Evolutionary conservation across 306 rosid genomes (phyloP).

Genomic region (Gastrolobium villosum): DNA sequence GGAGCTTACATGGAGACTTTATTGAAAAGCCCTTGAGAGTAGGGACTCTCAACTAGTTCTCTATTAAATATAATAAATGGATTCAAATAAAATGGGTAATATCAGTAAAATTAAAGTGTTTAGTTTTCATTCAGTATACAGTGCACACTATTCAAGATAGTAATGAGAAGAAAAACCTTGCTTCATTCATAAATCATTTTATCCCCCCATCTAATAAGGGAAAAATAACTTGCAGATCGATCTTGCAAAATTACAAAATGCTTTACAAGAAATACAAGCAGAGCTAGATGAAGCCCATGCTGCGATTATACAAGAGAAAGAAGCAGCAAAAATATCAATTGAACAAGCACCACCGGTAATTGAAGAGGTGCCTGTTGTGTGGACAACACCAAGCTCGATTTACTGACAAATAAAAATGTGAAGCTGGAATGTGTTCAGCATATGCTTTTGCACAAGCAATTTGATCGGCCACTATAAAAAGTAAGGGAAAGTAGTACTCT

Average conservation of each 20-base stretch:
- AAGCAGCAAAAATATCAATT: constrained; percentile 86
- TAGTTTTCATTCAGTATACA: constrained; percentile 20
- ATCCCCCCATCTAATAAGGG: constrained; percentile 31
- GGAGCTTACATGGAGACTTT: constrained; percentile 86
- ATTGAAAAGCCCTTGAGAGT: constrained; percentile 87
- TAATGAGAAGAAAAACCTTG: constrained; percentile 32
- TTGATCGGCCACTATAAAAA: too few species aligned
- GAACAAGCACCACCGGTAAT: constrained; percentile 89
- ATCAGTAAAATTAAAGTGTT: constrained; percentile 16
- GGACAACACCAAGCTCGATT: constrained; percentile 76
- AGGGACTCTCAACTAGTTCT: constrained; percentile 44
- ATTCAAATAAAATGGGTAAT: constrained; percentile 16
- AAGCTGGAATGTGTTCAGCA: too few species aligned
- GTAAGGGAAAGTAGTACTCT: too few species aligned
- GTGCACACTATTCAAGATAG: constrained; percentile 1
- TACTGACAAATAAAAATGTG: constrained; percentile 70
- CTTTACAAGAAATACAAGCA: constrained; percentile 74
- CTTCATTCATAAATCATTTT: constrained; percentile 21
- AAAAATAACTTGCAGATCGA: constrained; percentile 62
- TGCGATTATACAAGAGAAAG: constrained; percentile 75
- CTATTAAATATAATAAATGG: constrained; percentile 20
- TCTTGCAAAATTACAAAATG: constrained; percentile 67
- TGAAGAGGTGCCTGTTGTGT: constrained; percentile 86
- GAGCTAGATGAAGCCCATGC: constrained; percentile 77
- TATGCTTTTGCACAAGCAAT: too few species aligned